phyloP scores from a whole-genome alignment of 768 basidiomycete species.

The Gelatoporia subvermispora region DNA sequence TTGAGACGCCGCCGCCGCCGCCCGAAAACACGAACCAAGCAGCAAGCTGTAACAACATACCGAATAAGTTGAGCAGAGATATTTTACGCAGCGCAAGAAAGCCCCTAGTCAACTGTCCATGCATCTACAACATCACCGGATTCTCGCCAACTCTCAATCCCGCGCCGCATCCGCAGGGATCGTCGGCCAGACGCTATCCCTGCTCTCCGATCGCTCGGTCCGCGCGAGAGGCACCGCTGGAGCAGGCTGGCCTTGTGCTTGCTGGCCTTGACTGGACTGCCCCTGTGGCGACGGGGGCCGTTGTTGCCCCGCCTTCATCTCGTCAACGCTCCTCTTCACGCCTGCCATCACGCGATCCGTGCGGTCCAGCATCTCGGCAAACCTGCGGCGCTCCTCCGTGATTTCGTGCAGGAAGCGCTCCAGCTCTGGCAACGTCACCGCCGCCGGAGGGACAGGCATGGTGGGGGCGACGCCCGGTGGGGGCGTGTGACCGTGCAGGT shows the following conservation, averaged over 20 bases:
- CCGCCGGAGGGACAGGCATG: constrained; percentile 5
- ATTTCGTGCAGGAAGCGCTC: constrained; percentile 69
- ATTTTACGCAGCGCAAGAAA: not conserved
- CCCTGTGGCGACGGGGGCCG: constrained; percentile 7
- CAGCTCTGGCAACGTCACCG: constrained; percentile 42
- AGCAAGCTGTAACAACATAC: not conserved
- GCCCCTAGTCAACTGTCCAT: not conserved
- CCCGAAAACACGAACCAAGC: not conserved
- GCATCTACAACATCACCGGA: not conserved
- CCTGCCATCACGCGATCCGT: constrained; percentile 72
- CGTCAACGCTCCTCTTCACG: constrained; percentile 71
- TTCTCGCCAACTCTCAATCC: too few species aligned
- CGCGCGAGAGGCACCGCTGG: constrained; percentile 22
- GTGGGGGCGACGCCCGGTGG: constrained; percentile 19
- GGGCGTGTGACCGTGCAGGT: constrained; percentile 45
- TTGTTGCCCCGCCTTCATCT: constrained; percentile 47
- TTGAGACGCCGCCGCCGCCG: not conserved
- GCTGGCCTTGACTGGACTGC: constrained; percentile 6
- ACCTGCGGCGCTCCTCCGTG: constrained; percentile 52
- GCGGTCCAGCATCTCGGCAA: constrained; percentile 71
- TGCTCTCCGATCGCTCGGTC: constrained; percentile 16
- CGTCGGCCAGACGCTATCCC: constrained; percentile 30
- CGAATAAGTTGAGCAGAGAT: constrained; percentile 1
- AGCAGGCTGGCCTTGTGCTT: constrained; percentile 6
- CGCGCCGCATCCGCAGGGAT: constrained; percentile 20